Evolutionary conservation across 495 filamentous ascomycete genomes (phyloP).

Genomic region (Penicillium silybi): DNA sequence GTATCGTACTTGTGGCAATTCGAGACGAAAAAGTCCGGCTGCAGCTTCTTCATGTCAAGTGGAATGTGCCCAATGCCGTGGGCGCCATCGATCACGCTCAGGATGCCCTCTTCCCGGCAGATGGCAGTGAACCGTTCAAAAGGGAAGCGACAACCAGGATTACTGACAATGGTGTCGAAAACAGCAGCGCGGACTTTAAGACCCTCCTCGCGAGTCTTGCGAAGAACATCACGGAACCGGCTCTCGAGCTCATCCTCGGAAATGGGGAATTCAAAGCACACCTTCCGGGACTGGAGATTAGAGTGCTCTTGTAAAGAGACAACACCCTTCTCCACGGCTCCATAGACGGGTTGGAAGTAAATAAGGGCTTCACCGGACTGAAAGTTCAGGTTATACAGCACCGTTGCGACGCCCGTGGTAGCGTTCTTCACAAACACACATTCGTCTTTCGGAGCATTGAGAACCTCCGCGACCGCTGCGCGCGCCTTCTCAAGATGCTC

Average conservation of each 20-base stretch:
- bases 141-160: constrained; percentile 74
- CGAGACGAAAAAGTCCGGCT: constrained; percentile 77
- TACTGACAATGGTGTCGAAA: constrained; percentile 73
- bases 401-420: constrained; percentile 73
- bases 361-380: constrained; percentile 58
- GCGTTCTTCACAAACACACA: constrained; percentile 80
- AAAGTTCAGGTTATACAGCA: constrained; percentile 67
- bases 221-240: constrained; percentile 47
- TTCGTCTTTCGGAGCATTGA: constrained; percentile 58
- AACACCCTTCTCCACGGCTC: constrained; percentile 65
- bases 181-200: constrained; percentile 56
- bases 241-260: constrained; percentile 53
- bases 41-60: constrained; percentile 58
- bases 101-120: constrained; percentile 60
- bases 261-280: constrained; percentile 54
- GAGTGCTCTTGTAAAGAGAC: constrained; percentile 62
- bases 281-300: constrained; percentile 37
- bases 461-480: constrained; percentile 54
- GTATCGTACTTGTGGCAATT: constrained; percentile 76
- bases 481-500: constrained; percentile 60
- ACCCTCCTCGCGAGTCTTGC: constrained; percentile 37
- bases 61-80: constrained; percentile 77
- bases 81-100: constrained; percentile 71
- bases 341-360: constrained; percentile 73
- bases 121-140: constrained; percentile 62